Evolutionary conservation across 176 grass and related monocot species (phyloP), one percentile per base, ranked within the genome.

Genomic region (Carex parvula): DNA sequence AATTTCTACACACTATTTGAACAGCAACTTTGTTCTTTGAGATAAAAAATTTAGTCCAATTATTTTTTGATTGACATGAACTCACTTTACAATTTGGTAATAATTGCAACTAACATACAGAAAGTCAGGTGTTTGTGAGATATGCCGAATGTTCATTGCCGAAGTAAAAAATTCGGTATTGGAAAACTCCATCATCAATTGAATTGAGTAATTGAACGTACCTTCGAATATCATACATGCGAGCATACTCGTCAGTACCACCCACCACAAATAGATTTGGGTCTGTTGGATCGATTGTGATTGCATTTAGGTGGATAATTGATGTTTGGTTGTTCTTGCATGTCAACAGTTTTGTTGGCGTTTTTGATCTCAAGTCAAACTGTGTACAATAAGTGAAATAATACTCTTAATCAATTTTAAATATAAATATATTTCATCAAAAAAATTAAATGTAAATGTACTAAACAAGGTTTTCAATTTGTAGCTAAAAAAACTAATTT

Each of bases 331-430:
- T 6, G 42, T 81, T 84, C 84, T 91, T 83, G 86, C 92, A 98
- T 66, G 59, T 22, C 59, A 94, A 91, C 30, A 98, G 53, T 76
- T 93, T 82, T 87, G 90, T 90, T 39, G 87, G 81, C 15, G 60
- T 81, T 70, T 88, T 87, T 57, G 92, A 88, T 87, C 91, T 94
- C 90, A 98, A 87, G 87, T 94, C 95, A 91, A 98, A 91, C 92
- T 94, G 85, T 86, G 86, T 52, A 57, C 17, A 83, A 48, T 33
- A 70, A 72, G 3, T 8, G 5, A 82, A 74, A 86, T 82, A 29
- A 29, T 77, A 13, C 15, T 77, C 50, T 56, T 56, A 24, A 33
- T 77, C 46, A 77, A 30, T 56, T 77, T 77, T 12, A 16, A 62
- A 60, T 66, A 70, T 64, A 87, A 18, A 80, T 79, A 13, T 59